phyloP scores from a whole-genome alignment of 2,329 filamentous ascomycete genomes.

The Diplodia corticola region DNA sequence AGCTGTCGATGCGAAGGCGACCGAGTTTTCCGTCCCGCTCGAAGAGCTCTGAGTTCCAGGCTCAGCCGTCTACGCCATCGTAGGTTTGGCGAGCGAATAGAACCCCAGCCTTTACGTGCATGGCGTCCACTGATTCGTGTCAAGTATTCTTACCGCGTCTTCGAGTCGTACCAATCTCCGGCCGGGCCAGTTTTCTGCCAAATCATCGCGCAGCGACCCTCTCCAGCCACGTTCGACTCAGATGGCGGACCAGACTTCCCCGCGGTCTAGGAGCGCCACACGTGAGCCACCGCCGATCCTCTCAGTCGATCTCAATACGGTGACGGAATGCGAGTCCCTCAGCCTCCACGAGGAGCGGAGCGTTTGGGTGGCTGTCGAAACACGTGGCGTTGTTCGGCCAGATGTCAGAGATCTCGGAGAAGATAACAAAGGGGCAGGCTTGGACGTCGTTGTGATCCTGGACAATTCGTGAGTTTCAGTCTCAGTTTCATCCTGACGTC shows the following conservation, averaged over 20 bases:
- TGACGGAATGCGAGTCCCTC: conserved; percentile 16
- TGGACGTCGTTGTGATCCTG: conserved; percentile 40
- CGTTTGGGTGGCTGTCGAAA: conserved; percentile 36
- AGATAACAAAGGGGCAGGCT: conserved; percentile 2
- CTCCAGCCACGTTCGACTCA: neutral
- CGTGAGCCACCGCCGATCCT: conserved; percentile 20
- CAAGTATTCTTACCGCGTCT: conserved; percentile 10
- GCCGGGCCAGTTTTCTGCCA: neutral
- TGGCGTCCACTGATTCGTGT: neutral
- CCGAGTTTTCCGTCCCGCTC: conserved; percentile 27
- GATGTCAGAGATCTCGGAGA: conserved; percentile 32
- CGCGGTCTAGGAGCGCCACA: conserved; percentile 10
- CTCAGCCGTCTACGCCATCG: conserved; percentile 27
- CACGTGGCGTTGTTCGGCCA: conserved; percentile 30
- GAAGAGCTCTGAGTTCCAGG: conserved; percentile 33
- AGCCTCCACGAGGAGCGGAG: conserved; percentile 26
- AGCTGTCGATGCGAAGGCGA: conserved; percentile 33
- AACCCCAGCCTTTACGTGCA: neutral
- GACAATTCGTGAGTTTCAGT: conserved; percentile 39
- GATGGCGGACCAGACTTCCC: conserved; percentile 10
- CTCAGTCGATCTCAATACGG: conserved; percentile 21
- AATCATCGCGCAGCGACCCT: neutral
- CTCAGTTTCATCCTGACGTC: conserved; percentile 17
- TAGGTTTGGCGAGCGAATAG: neutral
- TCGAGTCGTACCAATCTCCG: conserved; percentile 5